Evolutionary conservation across 208 protist genomes (phyloP), one percentile per base, ranked within the genome.

Genomic region (Leishmania gerbilli): DNA sequence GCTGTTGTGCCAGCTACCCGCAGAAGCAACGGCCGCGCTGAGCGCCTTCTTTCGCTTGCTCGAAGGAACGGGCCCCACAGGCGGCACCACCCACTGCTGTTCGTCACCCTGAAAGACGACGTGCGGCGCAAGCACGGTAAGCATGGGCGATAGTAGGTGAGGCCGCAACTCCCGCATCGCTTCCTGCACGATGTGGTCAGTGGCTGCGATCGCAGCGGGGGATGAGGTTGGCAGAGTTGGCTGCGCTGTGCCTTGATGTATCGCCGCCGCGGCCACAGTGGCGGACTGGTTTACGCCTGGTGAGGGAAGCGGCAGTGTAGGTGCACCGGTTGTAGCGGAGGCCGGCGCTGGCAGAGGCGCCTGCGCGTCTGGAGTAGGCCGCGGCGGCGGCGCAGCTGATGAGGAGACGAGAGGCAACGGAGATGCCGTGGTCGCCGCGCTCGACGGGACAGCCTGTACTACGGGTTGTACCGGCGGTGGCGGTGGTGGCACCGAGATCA

Each of bases 51-150:
- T 84, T 58, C 51, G 62, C 80, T 62, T 60, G 47, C 67, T 47
- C 42, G 53, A 55, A 27, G 79, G 86, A 40, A 80, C 79, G 4
- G 74, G 74, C 24, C 77, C 68, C 9, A 88, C 49, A 15, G 87
- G 87, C 53, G 77, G 67, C 31, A 89, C 87, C 34, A 81, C 74
- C 42, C 92, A 74, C 53, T 62, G 42, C 49, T 92, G 84, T 76
- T 74, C 67, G 68, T 84, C 67, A 8, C 79, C 83, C 45, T 84
- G 82, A 79, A 88, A 91, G 34, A 90, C n/a, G 13, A 91, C 64
- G 68, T 85, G 81, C 0, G 89, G 87, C 4, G 85, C 80, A 65
- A 93, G 71, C 19, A 90, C 83, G 24, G 77, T 55, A 56, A 68
- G 75, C 13, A 80, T 42, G 21, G 88, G 80, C 24, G 80, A 76